phyloP scores from a whole-genome alignment of 352 stramenopile species.

The Phytophthora macrochlamydospora region DNA sequence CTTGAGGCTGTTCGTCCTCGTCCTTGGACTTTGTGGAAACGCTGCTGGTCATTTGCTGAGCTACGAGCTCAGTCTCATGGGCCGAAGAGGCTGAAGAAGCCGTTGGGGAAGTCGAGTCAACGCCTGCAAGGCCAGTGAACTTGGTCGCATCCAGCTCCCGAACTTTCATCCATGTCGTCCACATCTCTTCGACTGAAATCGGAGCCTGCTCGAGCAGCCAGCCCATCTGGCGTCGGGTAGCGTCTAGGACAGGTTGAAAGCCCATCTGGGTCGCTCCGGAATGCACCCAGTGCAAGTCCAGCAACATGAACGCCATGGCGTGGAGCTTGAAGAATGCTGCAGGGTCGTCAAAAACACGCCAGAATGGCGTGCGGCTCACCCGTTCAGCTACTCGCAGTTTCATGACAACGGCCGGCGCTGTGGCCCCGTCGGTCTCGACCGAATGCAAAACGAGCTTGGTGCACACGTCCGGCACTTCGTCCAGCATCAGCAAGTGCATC shows the following conservation, averaged over 20 bases:
- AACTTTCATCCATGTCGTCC: slow-evolving; percentile 84
- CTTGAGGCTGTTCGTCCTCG: slow-evolving; percentile 17
- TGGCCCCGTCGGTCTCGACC: slow-evolving; percentile 29
- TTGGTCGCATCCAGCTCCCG: slow-evolving; percentile 73
- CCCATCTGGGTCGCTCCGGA: slow-evolving; percentile 85
- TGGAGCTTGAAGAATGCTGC: slow-evolving; percentile 78
- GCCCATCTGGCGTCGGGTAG: slow-evolving; percentile 78
- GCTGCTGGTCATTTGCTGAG: slow-evolving; percentile 26
- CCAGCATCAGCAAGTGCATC: slow-evolving; percentile 83
- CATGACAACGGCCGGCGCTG: slow-evolving; percentile 56
- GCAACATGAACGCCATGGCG: slow-evolving; percentile 86
- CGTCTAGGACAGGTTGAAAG: slow-evolving; percentile 81
- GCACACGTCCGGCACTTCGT: slow-evolving; percentile 66
- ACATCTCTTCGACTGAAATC: slow-evolving; percentile 80
- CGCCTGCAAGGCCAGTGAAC: slow-evolving; percentile 37
- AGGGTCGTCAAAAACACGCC: slow-evolving; percentile 76
- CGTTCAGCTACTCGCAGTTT: slow-evolving; percentile 78
- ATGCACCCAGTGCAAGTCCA: slow-evolving; percentile 84
- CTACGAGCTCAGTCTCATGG: slow-evolving; percentile 26
- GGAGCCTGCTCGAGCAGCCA: slow-evolving; percentile 83
- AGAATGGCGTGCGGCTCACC: slow-evolving; percentile 83
- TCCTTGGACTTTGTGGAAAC: slow-evolving; percentile 19
- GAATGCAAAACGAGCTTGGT: slow-evolving; percentile 78
- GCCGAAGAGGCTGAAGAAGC: slow-evolving; percentile 22
- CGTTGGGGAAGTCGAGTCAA: slow-evolving; percentile 20